These are phyloP conservation scores for Sporisorium scitamineum DNA, from an alignment of 1,284 basidiomycete species.

Conservation along the genomic window DNA sequence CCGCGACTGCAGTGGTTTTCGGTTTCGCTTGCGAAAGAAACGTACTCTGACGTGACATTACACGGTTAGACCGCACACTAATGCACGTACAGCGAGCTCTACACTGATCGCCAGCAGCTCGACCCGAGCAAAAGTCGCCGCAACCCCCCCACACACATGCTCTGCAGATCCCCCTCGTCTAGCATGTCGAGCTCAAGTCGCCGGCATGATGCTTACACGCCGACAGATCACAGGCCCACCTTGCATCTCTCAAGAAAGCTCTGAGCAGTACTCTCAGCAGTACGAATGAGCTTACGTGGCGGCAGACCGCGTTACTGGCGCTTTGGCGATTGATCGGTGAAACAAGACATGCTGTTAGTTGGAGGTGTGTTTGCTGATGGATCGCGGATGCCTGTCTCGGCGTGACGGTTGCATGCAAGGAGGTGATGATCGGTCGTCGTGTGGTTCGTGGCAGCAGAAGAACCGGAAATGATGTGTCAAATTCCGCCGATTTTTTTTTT, in stretches of 20 bases:
- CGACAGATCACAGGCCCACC: not conserved
- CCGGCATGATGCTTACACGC: not conserved
- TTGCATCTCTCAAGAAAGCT: not conserved
- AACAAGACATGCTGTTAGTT: not conserved
- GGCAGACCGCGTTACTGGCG: not conserved
- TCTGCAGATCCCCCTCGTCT: constrained; percentile 1
- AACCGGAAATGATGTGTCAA: not conserved
- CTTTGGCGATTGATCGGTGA: not conserved
- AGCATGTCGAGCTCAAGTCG: not conserved
- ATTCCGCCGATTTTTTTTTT: not conserved
- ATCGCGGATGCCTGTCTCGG: not conserved
- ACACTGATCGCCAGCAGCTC: not conserved
- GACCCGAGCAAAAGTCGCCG: not conserved
- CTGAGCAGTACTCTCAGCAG: not conserved
- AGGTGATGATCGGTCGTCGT: not conserved
- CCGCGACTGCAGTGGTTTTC: constrained; percentile 4
- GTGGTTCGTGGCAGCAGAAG: not conserved
- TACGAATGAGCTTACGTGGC: not conserved
- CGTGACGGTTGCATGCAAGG: constrained; percentile 7
- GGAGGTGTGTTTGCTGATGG: not conserved
- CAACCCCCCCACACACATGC: not conserved
- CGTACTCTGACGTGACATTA: not conserved
- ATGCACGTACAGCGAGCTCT: not conserved
- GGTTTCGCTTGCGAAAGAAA: not conserved
- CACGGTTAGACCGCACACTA: not conserved